Percentiles rank a stretch among this genome's conserved stretches.
Evolutionary conservation across 108 stramenopile genomes (phyloP).

Genomic region (Nannochloropsis salina): DNA sequence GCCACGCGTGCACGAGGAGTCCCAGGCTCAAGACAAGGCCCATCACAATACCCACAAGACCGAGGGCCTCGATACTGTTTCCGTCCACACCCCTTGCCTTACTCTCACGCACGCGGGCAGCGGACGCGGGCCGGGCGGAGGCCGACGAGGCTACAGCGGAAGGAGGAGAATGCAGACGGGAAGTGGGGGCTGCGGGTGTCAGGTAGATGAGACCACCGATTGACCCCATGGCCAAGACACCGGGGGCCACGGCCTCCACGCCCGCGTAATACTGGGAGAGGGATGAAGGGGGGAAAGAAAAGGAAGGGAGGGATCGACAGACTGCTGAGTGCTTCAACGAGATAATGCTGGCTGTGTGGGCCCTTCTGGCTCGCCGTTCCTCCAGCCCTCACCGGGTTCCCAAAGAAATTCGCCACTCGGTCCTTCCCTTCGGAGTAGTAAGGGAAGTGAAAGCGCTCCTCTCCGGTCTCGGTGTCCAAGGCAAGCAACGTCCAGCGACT

Average conservation of each 20-base stretch:
- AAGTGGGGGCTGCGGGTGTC: not conserved
- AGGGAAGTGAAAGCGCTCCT: not conserved
- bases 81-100: too few relatives aligned
- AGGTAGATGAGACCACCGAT: not conserved
- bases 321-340: not conserved
- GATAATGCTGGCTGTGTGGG: not conserved
- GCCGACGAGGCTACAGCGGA: not conserved
- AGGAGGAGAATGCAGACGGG: not conserved
- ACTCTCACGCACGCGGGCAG: not conserved
- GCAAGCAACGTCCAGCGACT: not conserved
- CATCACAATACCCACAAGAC: too few relatives aligned
- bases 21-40: too few relatives aligned
- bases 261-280: slow-evolving; percentile 4
- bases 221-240: not conserved
- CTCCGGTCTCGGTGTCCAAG: not conserved
- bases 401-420: not conserved
- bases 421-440: not conserved
- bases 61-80: too few relatives aligned
- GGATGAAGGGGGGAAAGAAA: not conserved
- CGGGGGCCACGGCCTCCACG: not conserved
- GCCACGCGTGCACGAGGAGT: too few relatives aligned
- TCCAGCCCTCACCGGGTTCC: not conserved
- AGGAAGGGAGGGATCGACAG: not conserved
- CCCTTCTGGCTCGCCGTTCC: not conserved
- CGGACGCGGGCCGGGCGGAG: not conserved